Percentiles rank a stretch among this genome's conserved stretches.
These are phyloP conservation scores for Moesziomyces antarcticus DNA, from an alignment of 1,284 basidiomycete species.

Conservation along the genomic window DNA sequence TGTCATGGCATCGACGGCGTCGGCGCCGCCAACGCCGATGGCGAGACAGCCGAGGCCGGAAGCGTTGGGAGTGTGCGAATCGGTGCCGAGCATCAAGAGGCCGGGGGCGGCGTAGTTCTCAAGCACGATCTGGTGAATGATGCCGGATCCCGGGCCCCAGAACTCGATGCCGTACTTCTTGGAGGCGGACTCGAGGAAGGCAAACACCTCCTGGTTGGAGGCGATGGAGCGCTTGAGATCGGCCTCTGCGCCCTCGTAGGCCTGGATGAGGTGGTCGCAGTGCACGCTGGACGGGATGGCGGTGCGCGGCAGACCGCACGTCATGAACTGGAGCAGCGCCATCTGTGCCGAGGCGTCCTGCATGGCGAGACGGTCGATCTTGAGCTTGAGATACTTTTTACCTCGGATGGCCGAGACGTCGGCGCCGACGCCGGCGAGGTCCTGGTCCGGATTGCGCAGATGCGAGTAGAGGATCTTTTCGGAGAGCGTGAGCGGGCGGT, in stretches of 20 bases:
- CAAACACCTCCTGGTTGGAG: conserved; percentile 95
- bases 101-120: conserved; percentile 89
- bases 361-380: conserved; percentile 95
- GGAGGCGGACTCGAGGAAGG: conserved; percentile 94
- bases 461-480: conserved; percentile 99
- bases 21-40: conserved; percentile 97
- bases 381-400: conserved; percentile 88
- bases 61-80: conserved; percentile 98
- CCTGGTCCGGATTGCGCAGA: conserved; percentile 79
- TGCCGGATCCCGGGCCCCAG: conserved; percentile 86
- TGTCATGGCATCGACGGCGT: conserved; percentile 98
- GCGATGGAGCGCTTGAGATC: conserved; percentile 87
- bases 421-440: conserved; percentile 75
- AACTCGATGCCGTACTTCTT: conserved; percentile 87
- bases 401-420: conserved; percentile 75
- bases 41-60: conserved; percentile 97
- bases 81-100: conserved; percentile 75
- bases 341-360: conserved; percentile 99
- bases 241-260: conserved; percentile 79
- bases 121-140: conserved; percentile 97
- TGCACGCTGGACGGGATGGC: conserved; percentile 91
- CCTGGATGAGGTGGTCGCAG: conserved; percentile 82
- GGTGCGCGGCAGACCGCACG: conserved; percentile 84
- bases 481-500: conserved; percentile 87
- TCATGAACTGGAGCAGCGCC: conserved; percentile 99